Evolutionary conservation across 129 eudicot genomes (phyloP), one percentile per base, ranked within the genome.

Genomic region (Glebionis coronaria): DNA sequence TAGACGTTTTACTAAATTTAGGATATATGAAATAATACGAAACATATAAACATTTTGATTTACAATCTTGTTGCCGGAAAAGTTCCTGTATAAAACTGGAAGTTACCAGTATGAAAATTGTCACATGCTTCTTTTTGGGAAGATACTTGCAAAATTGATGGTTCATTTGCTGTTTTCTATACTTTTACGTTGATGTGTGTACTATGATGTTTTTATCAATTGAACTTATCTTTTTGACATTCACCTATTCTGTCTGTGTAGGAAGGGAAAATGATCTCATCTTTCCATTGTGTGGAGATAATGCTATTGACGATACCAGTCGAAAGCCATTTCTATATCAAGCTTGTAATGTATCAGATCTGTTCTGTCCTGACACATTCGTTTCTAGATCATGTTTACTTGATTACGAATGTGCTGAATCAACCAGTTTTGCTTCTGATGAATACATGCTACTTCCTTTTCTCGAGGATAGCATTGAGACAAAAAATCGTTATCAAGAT

Each of bases 321-420:
- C 78, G 79, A 78, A 78, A 79, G 56, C 84, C 87, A 63, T 80
- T 77, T 71, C 84, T 82, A 72, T 44, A 82, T 75, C 85, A 86
- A 76, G 80, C 82, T 40, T 83, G 95, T 87, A 93, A 82, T 66
- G 79, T 74, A 13, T 82, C 95, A 35, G 96, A 93, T 76, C 82
- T 88, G 72, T 84, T 80, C 82, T 73, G 86, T 58, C 79, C 97
- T 44, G 96, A 88, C 87, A 78, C 89, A 86, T 76, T 79, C 73
- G 72, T 88, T 71, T 80, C 91, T 76, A 89, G 86, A 58, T 35
- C 65, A 23, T 14, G 47, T 72, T 69, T 82, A 44, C 86, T 84
- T 71, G 91, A 88, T 75, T 84, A 84, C 69, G 77, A 63, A 69
- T 73, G 78, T 73, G 87, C 80, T 49, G 97, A 84, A 66, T 77